Conservation (phyloP, 768 basidiomycete species). For the Rhodotorula toruloides region DNA sequence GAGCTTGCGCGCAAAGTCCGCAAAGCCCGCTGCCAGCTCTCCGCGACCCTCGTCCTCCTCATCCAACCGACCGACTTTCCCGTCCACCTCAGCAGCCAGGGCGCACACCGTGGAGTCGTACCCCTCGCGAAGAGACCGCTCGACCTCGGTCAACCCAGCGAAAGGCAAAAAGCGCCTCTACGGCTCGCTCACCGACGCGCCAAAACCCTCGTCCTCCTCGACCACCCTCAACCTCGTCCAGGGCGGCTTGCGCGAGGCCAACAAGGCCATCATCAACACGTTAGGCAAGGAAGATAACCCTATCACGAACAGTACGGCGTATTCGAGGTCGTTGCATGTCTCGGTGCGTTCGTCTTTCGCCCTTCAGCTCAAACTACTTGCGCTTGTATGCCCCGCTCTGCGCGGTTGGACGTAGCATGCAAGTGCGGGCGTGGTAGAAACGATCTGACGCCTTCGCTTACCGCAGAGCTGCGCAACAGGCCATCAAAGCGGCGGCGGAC, state of each 20-base stretch:
- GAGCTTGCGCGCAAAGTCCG: neutral
- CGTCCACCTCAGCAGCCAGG: no score
- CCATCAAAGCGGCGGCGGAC: slow-evolving; percentile 60
- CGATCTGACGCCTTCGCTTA: slow-evolving; percentile 55
- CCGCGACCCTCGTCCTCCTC: neutral
- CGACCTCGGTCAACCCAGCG: slow-evolving; percentile 9
- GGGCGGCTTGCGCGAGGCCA: slow-evolving; percentile 41
- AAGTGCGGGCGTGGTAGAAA: no score
- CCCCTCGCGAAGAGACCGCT: no score
- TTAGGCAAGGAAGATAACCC: slow-evolving; percentile 65
- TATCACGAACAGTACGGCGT: slow-evolving; percentile 56
- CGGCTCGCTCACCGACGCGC: neutral
- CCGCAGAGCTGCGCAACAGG: slow-evolving; percentile 60
- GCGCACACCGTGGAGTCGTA: neutral
- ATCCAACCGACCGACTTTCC: no score
- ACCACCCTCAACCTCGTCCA: neutral
- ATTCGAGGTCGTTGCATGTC: slow-evolving; percentile 58
- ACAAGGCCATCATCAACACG: slow-evolving; percentile 59
- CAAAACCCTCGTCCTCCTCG: no score
- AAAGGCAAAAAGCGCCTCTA: neutral
- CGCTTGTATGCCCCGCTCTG: neutral
- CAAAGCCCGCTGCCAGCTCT: neutral
- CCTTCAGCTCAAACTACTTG: neutral
- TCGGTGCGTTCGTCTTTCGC: slow-evolving; percentile 51
- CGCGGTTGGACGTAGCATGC: neutral